phyloP scores from a whole-genome alignment of 2,329 filamentous ascomycete genomes.

The Claviceps africana region DNA sequence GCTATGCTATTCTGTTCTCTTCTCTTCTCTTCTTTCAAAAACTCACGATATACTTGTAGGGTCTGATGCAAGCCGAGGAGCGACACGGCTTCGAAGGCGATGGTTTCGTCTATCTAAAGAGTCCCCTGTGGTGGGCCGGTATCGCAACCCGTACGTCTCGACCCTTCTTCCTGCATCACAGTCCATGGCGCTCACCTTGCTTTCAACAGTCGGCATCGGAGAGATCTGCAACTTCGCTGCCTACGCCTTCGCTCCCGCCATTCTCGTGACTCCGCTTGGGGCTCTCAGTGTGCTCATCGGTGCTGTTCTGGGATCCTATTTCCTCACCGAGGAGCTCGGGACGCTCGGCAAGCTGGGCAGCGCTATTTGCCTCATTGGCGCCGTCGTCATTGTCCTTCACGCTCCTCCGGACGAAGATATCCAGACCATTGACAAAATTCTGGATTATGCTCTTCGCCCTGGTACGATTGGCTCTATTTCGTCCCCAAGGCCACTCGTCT shows the following conservation, averaged over 20 bases:
- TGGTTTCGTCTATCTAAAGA: constrained; percentile 85
- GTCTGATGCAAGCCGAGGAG: constrained; percentile 79
- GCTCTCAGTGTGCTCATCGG: constrained; percentile 91
- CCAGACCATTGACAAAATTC: constrained; percentile 77
- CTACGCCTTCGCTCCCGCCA: constrained; percentile 97
- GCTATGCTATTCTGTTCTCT: not conserved
- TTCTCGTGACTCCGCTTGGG: constrained; percentile 87
- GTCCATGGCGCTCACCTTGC: not conserved
- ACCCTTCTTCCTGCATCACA: not conserved
- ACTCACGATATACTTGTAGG: constrained; percentile 32
- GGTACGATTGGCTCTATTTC: constrained; percentile 39
- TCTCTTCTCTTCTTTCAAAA: not conserved
- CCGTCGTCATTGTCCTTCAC: constrained; percentile 94
- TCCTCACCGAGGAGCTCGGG: constrained; percentile 81
- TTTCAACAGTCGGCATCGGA: constrained; percentile 62
- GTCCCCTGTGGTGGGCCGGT: constrained; percentile 94
- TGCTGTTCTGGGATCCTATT: constrained; percentile 87
- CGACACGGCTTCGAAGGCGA: constrained; percentile 93
- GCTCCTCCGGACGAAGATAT: constrained; percentile 90
- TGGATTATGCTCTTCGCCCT: constrained; percentile 79
- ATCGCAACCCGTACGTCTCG: constrained; percentile 63
- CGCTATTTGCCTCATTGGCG: constrained; percentile 89
- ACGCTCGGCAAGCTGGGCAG: constrained; percentile 85
- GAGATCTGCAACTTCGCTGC: constrained; percentile 96
- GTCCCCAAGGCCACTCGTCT: too few relatives aligned